Percentiles rank a stretch among this genome's conserved stretches.
Conservation (phyloP, 352 stramenopile species). For the Thalassiosira livingstoniorum region DNA sequence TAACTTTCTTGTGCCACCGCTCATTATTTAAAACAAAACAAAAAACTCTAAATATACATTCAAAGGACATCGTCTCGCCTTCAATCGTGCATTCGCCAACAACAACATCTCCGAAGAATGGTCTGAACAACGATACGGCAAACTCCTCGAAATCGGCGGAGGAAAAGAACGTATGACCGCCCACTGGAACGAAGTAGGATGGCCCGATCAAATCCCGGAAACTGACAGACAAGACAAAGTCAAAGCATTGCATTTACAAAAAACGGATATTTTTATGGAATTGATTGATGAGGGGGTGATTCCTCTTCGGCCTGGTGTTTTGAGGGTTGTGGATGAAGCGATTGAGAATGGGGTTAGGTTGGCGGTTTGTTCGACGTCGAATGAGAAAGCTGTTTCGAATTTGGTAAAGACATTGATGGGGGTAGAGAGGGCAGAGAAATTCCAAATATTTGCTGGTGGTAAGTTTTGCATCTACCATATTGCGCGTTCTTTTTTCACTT, state of each 20-base stretch:
- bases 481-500: no score
- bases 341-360: conserved; percentile 64
- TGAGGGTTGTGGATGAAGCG: conserved; percentile 79
- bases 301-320: conserved; percentile 75
- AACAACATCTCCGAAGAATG: conserved; percentile 81
- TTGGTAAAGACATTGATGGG: conserved; percentile 85
- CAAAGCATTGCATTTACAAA: conserved; percentile 85
- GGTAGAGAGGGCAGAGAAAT: conserved; percentile 67
- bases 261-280: conserved; percentile 89
- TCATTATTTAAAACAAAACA: no score
- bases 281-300: conserved; percentile 76
- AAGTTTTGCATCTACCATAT: no score
- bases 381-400: conserved; percentile 79
- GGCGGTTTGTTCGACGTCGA: conserved; percentile 85
- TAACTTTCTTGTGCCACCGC: no score
- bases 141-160: conserved; percentile 85
- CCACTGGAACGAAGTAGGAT: conserved; percentile 85
- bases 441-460: conserved; percentile 88
- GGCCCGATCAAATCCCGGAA: conserved; percentile 71
- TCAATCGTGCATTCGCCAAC: conserved; percentile 87
- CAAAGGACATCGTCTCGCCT: conserved; percentile 85
- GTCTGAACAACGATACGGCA: conserved; percentile 85
- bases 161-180: conserved; percentile 89
- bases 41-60: no score
- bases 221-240: conserved; percentile 73